These are phyloP conservation scores for Sequoiadendron giganteum DNA, from an alignment of 75 land plant genomes.

Conservation along the genomic window DNA sequence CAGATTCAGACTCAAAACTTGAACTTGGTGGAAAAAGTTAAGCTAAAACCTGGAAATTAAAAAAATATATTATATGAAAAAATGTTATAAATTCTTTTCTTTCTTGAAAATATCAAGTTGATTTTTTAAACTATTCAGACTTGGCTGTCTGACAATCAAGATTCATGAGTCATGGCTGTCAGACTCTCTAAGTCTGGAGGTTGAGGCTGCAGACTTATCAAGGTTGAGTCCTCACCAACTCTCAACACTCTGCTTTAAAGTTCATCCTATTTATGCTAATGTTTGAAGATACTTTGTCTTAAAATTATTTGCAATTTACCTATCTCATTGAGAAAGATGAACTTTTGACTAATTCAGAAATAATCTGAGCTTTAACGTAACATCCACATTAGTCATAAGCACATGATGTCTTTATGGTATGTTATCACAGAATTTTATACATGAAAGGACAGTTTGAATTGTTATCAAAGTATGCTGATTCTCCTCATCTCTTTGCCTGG, in stretches of 20 bases:
- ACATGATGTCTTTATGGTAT: background rate
- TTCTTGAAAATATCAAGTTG: no score
- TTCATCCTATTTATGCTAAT: background rate
- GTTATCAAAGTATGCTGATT: background rate
- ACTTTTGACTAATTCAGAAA: background rate
- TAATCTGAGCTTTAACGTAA: background rate
- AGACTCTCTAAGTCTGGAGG: no score
- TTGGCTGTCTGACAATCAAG: no score
- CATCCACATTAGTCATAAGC: background rate
- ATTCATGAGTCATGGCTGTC: no score
- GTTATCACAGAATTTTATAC: background rate
- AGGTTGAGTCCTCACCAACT: no score
- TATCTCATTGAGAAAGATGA: background rate
- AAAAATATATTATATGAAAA: no score
- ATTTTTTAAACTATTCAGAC: no score
- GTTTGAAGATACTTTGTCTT: background rate
- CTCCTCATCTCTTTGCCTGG: background rate
- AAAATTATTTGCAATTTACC: background rate
- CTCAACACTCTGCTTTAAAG: background rate
- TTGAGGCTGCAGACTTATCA: no score
- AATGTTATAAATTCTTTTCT: no score
- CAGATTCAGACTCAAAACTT: no score
- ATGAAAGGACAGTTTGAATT: background rate
- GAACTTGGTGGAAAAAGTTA: no score
- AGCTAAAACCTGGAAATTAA: no score